A percentile compares a stretch with the other conserved stretches of the same genome.
Evolutionary conservation across 2,329 filamentous ascomycete species (phyloP).

Genomic region (Knufia petricola): DNA sequence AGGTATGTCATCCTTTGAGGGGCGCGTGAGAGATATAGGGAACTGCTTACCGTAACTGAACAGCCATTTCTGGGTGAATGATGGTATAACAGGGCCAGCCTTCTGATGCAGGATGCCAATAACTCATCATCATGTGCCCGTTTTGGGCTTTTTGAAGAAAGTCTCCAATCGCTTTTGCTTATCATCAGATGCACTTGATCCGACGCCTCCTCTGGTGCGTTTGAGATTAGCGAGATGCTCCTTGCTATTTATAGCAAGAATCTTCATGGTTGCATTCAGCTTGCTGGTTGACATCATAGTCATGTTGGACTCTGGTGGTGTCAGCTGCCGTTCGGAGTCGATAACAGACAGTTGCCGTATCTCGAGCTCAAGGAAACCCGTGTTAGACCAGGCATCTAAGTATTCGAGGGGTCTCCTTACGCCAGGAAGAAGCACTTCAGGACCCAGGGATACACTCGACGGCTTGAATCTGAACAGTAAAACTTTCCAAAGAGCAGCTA

Average conservation of each 20-base stretch:
- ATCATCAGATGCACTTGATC: slow-evolving; percentile 64
- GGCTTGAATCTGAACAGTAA: slow-evolving; percentile 48
- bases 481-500: slow-evolving; percentile 57
- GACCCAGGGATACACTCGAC: slow-evolving; percentile 36
- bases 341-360: not conserved
- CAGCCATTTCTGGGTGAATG: no score
- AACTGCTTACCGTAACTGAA: no score
- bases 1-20: slow-evolving; percentile 46
- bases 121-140: slow-evolving; percentile 12
- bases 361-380: slow-evolving; percentile 48
- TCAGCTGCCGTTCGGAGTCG: no score
- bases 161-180: slow-evolving; percentile 65
- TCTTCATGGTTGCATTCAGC: slow-evolving; percentile 29
- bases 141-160: slow-evolving; percentile 56
- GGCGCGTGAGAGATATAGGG: slow-evolving; percentile 11
- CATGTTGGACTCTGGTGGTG: not conserved
- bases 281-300: not conserved
- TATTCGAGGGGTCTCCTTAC: slow-evolving; percentile 37
- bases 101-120: not conserved
- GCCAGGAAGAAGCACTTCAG: slow-evolving; percentile 32
- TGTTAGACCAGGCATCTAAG: slow-evolving; percentile 56
- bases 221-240: slow-evolving; percentile 65
- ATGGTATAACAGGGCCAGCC: not conserved
- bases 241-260: slow-evolving; percentile 58
- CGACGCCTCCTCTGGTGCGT: slow-evolving; percentile 73